A percentile compares a stretch with the other conserved stretches of the same genome.
Evolutionary conservation across 345 rosid genomes (phyloP).

Genomic region (Acer yangbiense): DNA sequence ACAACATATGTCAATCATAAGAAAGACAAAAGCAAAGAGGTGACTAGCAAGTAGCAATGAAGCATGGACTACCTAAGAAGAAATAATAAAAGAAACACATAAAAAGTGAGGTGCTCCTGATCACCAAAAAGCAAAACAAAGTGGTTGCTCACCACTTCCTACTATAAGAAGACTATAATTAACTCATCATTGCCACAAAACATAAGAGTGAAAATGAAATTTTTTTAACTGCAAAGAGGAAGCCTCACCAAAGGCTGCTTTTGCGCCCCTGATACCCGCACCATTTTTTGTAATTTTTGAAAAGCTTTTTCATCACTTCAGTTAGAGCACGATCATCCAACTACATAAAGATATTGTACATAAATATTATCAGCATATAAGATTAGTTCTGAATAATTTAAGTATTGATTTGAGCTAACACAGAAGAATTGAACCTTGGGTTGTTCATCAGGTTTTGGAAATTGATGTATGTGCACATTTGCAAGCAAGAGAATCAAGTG

Average conservation of each 20-base stretch:
- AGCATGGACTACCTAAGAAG: background rate
- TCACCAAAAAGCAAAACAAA: background rate
- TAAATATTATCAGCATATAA: background rate
- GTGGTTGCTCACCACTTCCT: too few species aligned
- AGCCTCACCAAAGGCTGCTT: slow-evolving; percentile 65
- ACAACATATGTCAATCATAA: background rate
- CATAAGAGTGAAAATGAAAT: background rate
- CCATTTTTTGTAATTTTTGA: slow-evolving; percentile 67
- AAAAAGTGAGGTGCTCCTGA: background rate
- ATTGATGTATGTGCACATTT: slow-evolving; percentile 54
- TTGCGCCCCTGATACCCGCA: slow-evolving; percentile 69
- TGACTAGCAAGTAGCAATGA: background rate
- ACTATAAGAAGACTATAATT: too few species aligned
- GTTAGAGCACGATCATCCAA: slow-evolving; percentile 62
- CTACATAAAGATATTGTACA: slow-evolving; percentile 28
- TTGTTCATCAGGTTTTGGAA: slow-evolving; percentile 54
- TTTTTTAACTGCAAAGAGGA: slow-evolving; percentile 4
- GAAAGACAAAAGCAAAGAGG: background rate
- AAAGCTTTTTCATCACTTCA: slow-evolving; percentile 60
- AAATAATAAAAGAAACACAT: background rate
- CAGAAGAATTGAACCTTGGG: slow-evolving; percentile 44
- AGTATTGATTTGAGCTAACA: slow-evolving; percentile 12
- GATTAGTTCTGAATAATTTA: slow-evolving; percentile 6
- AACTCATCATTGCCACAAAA: background rate
- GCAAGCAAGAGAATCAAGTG: slow-evolving; percentile 66